Base-by-base conservation (phyloP, 805 yeast genomes). In the Blastobotrys muscicola region DNA sequence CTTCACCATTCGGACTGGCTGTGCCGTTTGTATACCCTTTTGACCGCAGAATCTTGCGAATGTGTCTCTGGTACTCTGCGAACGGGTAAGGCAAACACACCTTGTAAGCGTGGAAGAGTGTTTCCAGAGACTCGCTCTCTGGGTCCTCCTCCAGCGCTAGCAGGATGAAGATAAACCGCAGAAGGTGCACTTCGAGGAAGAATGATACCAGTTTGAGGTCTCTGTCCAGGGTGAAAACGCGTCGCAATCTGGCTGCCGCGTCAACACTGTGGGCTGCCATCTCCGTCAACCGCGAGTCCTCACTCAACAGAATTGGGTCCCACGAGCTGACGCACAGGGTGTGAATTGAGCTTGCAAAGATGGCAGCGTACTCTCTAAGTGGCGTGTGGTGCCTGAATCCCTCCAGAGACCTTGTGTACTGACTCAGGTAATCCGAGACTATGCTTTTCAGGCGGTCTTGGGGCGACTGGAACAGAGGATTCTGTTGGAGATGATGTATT, bases 31-130 rank as follows among this genome's bases (percentile, higher is more conserved):
- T 52, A 53, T 36, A 42, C 48, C 4, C 41, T 50, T 32, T 45
- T 33, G 35, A 51, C 53, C 64, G 50, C 53, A 64, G 49, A 8
- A 61, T 54, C 32, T 56, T 53, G 10, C 62, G 43, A 33, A 57
- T 55, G 36, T 56, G 56, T 20, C 61, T 50, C 48, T 57, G 61
- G 41, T 57, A 58, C 45, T 58, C 62, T 3, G 62, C 56, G 41
- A 51, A 51, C 14, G 58, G 47, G 5, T 61, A 58, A 8, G 53
- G 60, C n/a, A 57, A 54, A 38, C 62, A 58, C 5, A 58, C 62
- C 34, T 57, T 62, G 41, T 57, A 62, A 11, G 61, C 62, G 14
- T 56, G 57, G 8, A 57, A 60, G 12, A 57, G 37, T 4, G 57
- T 50, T 35, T 57, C 62, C 29, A 53, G 51, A 16, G 54, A 49